Conservation (phyloP, 345 rosid species). For the Salix caprea region DNA sequence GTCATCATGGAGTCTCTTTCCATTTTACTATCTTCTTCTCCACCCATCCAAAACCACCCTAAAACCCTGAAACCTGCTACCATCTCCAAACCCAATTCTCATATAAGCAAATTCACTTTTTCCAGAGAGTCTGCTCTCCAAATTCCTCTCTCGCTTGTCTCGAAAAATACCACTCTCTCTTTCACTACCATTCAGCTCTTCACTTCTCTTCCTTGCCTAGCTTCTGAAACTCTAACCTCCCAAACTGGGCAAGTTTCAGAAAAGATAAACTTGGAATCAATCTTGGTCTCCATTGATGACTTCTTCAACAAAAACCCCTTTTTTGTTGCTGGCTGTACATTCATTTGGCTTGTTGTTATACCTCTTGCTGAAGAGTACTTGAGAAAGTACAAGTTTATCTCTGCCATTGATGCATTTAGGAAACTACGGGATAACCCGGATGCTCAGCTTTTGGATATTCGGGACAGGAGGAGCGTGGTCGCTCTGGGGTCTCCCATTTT, state of each 20-base stretch:
- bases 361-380: constrained; percentile 55
- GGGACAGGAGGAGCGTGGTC: constrained; percentile 52
- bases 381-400: constrained; percentile 61
- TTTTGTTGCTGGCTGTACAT: constrained; percentile 77
- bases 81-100: constrained; percentile 3
- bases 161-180: constrained; percentile 36
- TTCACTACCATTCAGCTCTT: constrained; percentile 34
- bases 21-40: constrained; percentile 32
- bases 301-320: constrained; percentile 76
- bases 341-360: constrained; percentile 68
- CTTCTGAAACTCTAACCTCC: constrained; percentile 43
- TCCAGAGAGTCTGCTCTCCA: constrained; percentile 1
- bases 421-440: constrained; percentile 55
- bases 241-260: constrained; percentile 34
- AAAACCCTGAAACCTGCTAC: constrained; percentile 28
- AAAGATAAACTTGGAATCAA: constrained; percentile 63
- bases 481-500: constrained; percentile 64
- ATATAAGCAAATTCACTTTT: neutral
- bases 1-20: constrained; percentile 40
- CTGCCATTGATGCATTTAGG: constrained; percentile 61
- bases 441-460: constrained; percentile 80
- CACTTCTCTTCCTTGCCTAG: constrained; percentile 46
- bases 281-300: constrained; percentile 60
- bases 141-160: constrained; percentile 4
- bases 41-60: constrained; percentile 31